phyloP scores from a whole-genome alignment of 2,329 filamentous ascomycete genomes.

The Sporothrix humicola region DNA sequence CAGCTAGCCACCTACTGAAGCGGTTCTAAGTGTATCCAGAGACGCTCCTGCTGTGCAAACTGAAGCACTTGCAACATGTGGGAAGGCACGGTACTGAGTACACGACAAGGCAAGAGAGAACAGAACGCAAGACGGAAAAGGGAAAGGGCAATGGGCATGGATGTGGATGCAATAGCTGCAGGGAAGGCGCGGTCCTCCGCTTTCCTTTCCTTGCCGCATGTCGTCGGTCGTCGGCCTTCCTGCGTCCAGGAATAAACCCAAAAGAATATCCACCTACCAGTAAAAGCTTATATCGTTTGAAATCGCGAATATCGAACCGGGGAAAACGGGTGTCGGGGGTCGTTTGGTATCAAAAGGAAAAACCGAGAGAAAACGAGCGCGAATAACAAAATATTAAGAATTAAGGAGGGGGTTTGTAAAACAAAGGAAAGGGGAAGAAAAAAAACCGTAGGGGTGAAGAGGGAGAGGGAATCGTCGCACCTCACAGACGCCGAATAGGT shows the following conservation, averaged over 20 bases:
- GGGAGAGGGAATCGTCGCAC: constrained; percentile 38
- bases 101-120: no score
- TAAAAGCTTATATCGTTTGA: constrained; percentile 31
- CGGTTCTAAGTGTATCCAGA: background rate
- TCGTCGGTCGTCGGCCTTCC: background rate
- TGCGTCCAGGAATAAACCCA: constrained; percentile 10
- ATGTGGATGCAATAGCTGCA: constrained; percentile 5
- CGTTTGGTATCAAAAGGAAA: background rate
- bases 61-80: constrained; percentile 4
- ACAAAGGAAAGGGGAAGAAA: constrained; percentile 28
- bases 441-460: constrained; percentile 23
- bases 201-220: background rate
- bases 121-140: no score
- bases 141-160: no score
- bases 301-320: constrained; percentile 20
- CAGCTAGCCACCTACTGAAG: background rate
- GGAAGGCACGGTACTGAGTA: background rate
- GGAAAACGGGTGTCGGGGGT: constrained; percentile 20
- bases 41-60: background rate
- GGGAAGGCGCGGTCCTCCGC: constrained; percentile 12
- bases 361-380: constrained; percentile 22
- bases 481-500: constrained; percentile 54
- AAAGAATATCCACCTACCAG: constrained; percentile 31
- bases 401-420: constrained; percentile 21
- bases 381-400: background rate